Base-by-base conservation (phyloP, 2,329 filamentous ascomycete species). In the Cercospora sp. region DNA sequence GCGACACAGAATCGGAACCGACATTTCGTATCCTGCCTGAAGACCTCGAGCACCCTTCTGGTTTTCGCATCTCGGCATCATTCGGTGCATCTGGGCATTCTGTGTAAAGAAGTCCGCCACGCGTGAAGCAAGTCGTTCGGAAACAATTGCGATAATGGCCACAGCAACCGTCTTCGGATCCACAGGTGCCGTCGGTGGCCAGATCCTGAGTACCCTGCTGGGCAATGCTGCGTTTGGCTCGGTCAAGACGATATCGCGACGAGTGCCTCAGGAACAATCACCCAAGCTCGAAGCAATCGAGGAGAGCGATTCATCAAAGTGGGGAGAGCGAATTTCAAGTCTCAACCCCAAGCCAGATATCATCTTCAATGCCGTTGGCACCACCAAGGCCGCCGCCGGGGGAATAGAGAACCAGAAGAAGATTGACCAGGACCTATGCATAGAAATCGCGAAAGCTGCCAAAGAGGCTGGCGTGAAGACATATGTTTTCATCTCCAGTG, bases 361-460 rank as follows among this genome's bases (percentile, higher is more conserved):
- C 7, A 43, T 73, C 18, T 72, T 73, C 63, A 73, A 73, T 30
- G 71, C 78, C 5, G 74, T 80, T 8, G 79, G 79, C 30, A 80
- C 79, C 10, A 80, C 78, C 2, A 69, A 69, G 45, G 76, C 76
- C 3, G 68, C 71, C 24, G 79, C 79, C 3, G 79, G 79, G 1
- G 74, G 78, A 12, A 53, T 80, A 45, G 67, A 74, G 59, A 77
- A 79, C 12, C 79, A 80, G 66, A 77, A 78, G 76, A 77, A 77
- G 63, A 79, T 80, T 65, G 79, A 80, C 68, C 78, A 80, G 65
- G 79, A 80, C 65, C 63, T 77, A 37, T 77, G 75, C 61, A 71
- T 80, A 8, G 78, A 79, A 63, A 78, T 75, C 32, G 79, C 78
- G 10, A 72, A 73, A 62, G 78, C 77, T 28, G 78, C 79, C 32